Percentiles rank a stretch among this genome's conserved stretches.
phyloP scores from a whole-genome alignment of 2,329 filamentous ascomycete genomes.

The Bipolaris bicolor region DNA sequence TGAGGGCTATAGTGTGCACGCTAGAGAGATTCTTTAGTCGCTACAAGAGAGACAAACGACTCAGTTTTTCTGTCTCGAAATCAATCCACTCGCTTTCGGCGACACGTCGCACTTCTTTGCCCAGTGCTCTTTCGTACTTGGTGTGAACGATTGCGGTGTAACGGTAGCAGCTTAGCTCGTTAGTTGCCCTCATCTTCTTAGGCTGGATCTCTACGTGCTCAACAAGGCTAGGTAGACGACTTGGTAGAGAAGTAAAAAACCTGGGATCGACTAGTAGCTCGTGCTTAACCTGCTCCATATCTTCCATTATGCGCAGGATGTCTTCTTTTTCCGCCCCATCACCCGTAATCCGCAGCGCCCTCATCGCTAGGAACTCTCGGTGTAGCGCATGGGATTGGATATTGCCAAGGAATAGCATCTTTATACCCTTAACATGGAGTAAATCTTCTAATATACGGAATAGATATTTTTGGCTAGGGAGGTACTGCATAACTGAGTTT shows the following conservation, averaged over 20 bases:
- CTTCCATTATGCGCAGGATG: conserved; percentile 2
- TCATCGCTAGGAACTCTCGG: conserved; percentile 3
- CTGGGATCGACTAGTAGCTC: conserved; percentile 13
- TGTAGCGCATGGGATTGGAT: conserved; percentile 8
- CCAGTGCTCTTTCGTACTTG: not conserved
- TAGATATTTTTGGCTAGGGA: conserved; percentile 15
- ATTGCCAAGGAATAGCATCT: conserved; percentile 8
- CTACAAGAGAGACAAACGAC: not conserved
- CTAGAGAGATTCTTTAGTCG: not conserved
- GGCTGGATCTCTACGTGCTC: conserved; percentile 16
- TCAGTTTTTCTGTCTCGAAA: not conserved
- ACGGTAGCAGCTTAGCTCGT: conserved; percentile 18
- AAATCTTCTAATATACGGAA: conserved; percentile 2
- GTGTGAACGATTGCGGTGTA: conserved; percentile 10
- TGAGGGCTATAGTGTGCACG: not conserved
- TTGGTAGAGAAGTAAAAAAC: conserved; percentile 8
- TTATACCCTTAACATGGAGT: not conserved
- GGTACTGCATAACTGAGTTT: conserved; percentile 18
- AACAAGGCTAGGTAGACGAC: not conserved
- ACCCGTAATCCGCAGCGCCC: not conserved
- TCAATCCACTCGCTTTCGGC: not conserved
- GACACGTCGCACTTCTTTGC: not conserved
- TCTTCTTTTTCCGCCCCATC: not conserved
- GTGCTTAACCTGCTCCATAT: not conserved
- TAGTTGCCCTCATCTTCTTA: conserved; percentile 17